phyloP scores from a whole-genome alignment of 73 alveolate species.

The Loxodes magnus region DNA sequence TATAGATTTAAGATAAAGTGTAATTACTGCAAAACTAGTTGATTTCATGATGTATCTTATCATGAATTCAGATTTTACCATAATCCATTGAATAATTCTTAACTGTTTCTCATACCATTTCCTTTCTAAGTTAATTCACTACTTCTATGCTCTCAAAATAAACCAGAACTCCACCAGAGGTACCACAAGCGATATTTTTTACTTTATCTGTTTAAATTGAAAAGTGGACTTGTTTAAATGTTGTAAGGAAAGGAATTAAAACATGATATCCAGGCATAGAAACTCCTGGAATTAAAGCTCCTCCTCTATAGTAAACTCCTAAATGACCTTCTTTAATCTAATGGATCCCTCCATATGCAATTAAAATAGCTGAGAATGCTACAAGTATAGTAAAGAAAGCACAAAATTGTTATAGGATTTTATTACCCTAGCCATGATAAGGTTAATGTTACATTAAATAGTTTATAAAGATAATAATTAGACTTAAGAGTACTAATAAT shows the following conservation, averaged over 20 bases:
- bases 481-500: too few relatives aligned
- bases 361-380: too few relatives aligned
- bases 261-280: conserved; percentile 41
- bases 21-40: conserved; percentile 42
- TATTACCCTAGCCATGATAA: too few relatives aligned
- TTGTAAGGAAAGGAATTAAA: conserved; percentile 28
- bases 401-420: too few relatives aligned
- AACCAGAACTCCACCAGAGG: conserved; percentile 51
- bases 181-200: conserved; percentile 44
- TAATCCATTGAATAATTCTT: conserved; percentile 41
- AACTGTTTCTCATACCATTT: conserved; percentile 34
- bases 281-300: conserved; percentile 21
- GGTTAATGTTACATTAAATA: too few relatives aligned
- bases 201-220: conserved; percentile 49
- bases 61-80: conserved; percentile 51
- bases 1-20: conserved; percentile 34
- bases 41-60: conserved; percentile 53
- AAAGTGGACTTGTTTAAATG: conserved; percentile 26
- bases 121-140: conserved; percentile 37
- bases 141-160: conserved; percentile 45
- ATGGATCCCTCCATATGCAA: conserved; percentile 34
- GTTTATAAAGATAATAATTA: too few relatives aligned
- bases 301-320: conserved; percentile 47
- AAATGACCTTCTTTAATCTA: conserved; percentile 43
- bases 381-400: too few relatives aligned